Percentiles rank a stretch among this genome's conserved stretches.
phyloP scores from a whole-genome alignment of 2,329 filamentous ascomycete species.

The Fusarium domesticum region DNA sequence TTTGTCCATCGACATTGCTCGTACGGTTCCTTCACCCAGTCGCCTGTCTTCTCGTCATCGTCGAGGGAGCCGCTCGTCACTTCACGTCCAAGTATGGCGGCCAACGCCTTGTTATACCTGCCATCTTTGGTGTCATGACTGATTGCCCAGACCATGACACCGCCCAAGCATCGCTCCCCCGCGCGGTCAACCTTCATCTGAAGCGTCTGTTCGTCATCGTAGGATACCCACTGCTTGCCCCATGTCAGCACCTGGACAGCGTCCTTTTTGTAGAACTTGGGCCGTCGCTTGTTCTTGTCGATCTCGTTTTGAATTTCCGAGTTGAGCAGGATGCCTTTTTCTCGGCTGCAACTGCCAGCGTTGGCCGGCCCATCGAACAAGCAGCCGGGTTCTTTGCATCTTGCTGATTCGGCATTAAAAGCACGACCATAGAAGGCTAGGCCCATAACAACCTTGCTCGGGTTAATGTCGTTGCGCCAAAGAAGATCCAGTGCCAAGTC shows the following conservation, averaged over 20 bases:
- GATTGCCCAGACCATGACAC: slow-evolving; percentile 17
- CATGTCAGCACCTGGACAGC: slow-evolving; percentile 4
- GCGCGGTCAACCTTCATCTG: slow-evolving; percentile 7
- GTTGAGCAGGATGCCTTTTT: slow-evolving; percentile 3
- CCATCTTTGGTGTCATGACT: slow-evolving; percentile 10
- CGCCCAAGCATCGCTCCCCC: slow-evolving; percentile 3
- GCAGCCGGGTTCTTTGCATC: slow-evolving; percentile 8
- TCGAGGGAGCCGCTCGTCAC: neutral
- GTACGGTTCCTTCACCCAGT: neutral
- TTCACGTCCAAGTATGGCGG: neutral
- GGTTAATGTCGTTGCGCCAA: slow-evolving; percentile 7
- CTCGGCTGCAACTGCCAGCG: slow-evolving; percentile 2
- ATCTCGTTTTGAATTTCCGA: slow-evolving; percentile 3
- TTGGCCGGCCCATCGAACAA: neutral
- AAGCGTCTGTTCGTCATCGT: slow-evolving; percentile 7
- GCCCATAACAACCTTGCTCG: slow-evolving; percentile 7
- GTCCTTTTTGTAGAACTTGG: neutral
- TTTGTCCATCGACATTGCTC: slow-evolving; percentile 11
- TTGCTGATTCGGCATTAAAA: neutral
- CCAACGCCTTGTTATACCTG: slow-evolving; percentile 5
- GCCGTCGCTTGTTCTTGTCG: neutral
- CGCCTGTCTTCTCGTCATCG: neutral
- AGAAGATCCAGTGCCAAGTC: slow-evolving; percentile 5
- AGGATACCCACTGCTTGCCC: slow-evolving; percentile 7
- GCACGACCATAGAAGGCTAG: slow-evolving; percentile 16